phyloP scores from a whole-genome alignment of 768 basidiomycete species.

The Phlegmacium glaucopus region DNA sequence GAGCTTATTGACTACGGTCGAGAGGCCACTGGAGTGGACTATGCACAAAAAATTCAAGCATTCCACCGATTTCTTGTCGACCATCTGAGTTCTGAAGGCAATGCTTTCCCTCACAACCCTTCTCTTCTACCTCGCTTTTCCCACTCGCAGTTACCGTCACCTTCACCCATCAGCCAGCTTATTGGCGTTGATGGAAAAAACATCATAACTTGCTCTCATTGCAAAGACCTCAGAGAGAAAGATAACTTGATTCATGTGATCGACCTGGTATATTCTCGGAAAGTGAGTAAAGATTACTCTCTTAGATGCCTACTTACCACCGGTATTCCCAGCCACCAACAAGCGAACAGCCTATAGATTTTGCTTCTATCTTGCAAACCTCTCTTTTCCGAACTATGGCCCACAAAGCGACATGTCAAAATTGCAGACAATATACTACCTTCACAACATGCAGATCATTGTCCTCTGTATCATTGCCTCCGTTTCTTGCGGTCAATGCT shows the following conservation, averaged over 20 bases:
- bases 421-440: constrained; percentile 73
- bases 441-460: constrained; percentile 72
- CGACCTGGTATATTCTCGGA: constrained; percentile 85
- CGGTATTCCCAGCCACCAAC: constrained; percentile 2
- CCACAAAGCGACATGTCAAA: constrained; percentile 84
- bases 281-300: constrained; percentile 40
- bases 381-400: constrained; percentile 80
- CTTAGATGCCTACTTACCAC: neutral
- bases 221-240: constrained; percentile 69
- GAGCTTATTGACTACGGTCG: constrained; percentile 88
- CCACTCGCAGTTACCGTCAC: constrained; percentile 27
- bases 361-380: constrained; percentile 63
- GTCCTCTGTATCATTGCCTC: constrained; percentile 65
- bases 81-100: constrained; percentile 74
- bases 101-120: constrained; percentile 58
- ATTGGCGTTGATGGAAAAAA: constrained; percentile 79
- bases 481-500: constrained; percentile 84
- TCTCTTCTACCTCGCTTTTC: constrained; percentile 28
- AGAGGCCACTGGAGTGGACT: constrained; percentile 69
- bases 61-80: constrained; percentile 95
- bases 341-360: constrained; percentile 37
- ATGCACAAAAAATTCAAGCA: constrained; percentile 86
- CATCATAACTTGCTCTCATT: constrained; percentile 69
- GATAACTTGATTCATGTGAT: constrained; percentile 79
- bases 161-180: constrained; percentile 82